These are phyloP conservation scores for Aspergillus thermomutatus DNA, from an alignment of 2,329 filamentous ascomycete genomes.

Conservation along the genomic window DNA sequence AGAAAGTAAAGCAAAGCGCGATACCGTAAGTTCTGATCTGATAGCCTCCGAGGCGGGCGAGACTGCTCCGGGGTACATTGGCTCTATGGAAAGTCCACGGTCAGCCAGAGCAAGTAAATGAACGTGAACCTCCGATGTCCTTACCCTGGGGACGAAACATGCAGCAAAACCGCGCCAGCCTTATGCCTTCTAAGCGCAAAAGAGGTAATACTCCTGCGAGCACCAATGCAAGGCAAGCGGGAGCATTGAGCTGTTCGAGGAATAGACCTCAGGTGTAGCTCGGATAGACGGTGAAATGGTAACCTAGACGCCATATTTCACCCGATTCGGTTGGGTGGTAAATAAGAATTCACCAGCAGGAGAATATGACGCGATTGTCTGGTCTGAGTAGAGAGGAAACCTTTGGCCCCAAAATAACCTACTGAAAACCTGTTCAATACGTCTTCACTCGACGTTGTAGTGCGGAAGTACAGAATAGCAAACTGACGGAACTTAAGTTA, in stretches of 20 bases:
- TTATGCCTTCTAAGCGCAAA: slow-evolving; percentile 18
- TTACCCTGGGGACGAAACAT: slow-evolving; percentile 24
- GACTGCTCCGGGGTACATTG: slow-evolving; percentile 22
- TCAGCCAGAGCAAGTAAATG: neutral
- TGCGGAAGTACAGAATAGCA: neutral
- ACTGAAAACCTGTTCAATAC: neutral
- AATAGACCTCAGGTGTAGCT: slow-evolving; percentile 29
- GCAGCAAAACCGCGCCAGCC: slow-evolving; percentile 23
- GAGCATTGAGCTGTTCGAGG: slow-evolving; percentile 26
- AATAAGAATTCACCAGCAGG: neutral
- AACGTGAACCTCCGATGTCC: neutral
- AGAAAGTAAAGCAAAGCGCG: neutral
- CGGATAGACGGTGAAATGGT: slow-evolving; percentile 33
- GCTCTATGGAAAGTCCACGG: slow-evolving; percentile 10
- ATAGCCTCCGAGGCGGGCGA: slow-evolving; percentile 22
- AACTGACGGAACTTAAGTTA: slow-evolving; percentile 18
- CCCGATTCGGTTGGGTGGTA: neutral
- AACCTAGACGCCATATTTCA: slow-evolving; percentile 39
- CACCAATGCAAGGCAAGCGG: slow-evolving; percentile 16
- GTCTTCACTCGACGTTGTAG: neutral
- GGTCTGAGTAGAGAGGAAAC: neutral
- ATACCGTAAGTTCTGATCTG: slow-evolving; percentile 39
- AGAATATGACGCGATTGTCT: neutral
- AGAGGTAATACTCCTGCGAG: slow-evolving; percentile 26
- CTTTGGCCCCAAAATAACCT: neutral